Conservation (phyloP, 805 yeast species). For the Candida corydali region DNA sequence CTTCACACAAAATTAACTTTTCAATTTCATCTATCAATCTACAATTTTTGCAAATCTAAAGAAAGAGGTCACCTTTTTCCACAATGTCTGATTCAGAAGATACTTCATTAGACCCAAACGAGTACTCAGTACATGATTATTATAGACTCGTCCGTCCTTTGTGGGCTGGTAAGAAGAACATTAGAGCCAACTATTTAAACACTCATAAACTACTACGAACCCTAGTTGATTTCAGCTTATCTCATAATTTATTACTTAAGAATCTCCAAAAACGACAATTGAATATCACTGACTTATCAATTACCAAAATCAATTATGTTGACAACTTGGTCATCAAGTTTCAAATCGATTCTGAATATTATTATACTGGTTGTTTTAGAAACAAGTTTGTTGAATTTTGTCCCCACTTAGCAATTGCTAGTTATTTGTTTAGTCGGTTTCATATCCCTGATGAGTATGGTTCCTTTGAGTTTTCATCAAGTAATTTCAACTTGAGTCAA, state of each 20-base stretch:
- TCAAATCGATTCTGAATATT: not conserved
- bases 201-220: conserved; percentile 21
- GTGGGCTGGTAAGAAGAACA: conserved; percentile 12
- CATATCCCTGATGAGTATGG: conserved; percentile 23
- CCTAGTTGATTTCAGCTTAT: conserved; percentile 20
- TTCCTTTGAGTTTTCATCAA: conserved; percentile 8
- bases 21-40: not conserved
- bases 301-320: conserved; percentile 8
- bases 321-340: conserved; percentile 4
- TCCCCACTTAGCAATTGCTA: conserved; percentile 22
- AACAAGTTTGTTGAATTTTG: conserved; percentile 22
- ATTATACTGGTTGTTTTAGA: conserved; percentile 19
- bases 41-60: not conserved
- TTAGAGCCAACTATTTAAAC: conserved; percentile 12
- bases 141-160: conserved; percentile 16
- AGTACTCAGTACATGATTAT: conserved; percentile 15
- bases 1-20: conserved; percentile 1
- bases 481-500: conserved; percentile 10
- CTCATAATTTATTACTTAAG: conserved; percentile 17
- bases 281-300: conserved; percentile 16
- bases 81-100: conserved; percentile 17
- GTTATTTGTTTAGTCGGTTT: conserved; percentile 24
- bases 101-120: conserved; percentile 13
- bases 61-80: too few species aligned
- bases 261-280: conserved; percentile 23